Evolutionary conservation across 108 stramenopile species (phyloP).

Genomic region (Skeletonema menzelii): DNA sequence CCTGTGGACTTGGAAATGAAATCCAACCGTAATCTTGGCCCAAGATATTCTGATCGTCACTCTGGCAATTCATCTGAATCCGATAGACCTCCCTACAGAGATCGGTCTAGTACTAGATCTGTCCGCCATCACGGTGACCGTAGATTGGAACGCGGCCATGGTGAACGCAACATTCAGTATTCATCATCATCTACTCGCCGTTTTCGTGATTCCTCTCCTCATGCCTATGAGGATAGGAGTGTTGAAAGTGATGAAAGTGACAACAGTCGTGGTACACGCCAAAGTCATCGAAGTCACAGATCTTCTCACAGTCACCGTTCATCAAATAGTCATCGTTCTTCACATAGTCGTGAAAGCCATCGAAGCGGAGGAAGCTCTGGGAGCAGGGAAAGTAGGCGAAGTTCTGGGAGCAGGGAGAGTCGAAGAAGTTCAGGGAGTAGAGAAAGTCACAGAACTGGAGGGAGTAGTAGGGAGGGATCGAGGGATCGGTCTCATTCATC

Average conservation of each 20-base stretch:
- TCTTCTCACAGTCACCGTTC: not conserved
- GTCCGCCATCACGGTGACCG: not conserved
- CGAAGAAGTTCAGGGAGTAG: not conserved
- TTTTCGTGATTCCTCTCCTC: not conserved
- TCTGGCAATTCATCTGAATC: not conserved
- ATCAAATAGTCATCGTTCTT: not conserved
- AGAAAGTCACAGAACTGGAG: not conserved
- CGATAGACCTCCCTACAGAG: not conserved
- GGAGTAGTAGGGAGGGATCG: not conserved
- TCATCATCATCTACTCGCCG: not conserved
- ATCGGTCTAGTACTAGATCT: not conserved
- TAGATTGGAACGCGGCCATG: not conserved
- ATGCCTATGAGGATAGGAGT: not conserved
- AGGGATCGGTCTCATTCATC: not conserved
- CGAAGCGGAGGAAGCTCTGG: not conserved
- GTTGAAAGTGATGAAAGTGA: constrained; percentile 1
- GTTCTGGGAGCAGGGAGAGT: not conserved
- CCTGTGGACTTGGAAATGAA: constrained; percentile 34
- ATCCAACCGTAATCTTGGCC: not conserved
- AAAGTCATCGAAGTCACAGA: not conserved
- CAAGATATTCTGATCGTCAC: not conserved
- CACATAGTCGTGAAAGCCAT: not conserved
- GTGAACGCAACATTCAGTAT: not conserved
- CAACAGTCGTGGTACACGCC: not conserved
- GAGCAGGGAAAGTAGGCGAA: not conserved